Evolutionary conservation across 306 rosid species (phyloP), one percentile per base, ranked within the genome.

Genomic region (Citrullus colocynthis): DNA sequence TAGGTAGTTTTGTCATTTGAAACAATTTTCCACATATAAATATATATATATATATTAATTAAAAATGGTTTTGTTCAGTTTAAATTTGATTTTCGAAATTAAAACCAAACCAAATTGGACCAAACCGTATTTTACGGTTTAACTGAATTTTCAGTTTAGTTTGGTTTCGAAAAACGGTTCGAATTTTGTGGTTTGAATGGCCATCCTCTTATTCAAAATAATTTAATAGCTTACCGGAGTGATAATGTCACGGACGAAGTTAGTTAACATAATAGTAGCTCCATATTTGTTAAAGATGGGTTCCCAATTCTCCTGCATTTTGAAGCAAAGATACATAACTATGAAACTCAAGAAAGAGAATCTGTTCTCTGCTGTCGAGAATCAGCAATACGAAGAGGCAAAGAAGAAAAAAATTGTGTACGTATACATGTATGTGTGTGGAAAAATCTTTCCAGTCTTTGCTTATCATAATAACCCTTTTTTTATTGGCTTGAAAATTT

Each of bases 221-320:
- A 78, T 14, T 30, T 44, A 74, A 66, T 61, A 84, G 75, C 90
- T 78, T 87, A 88, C 89, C 84, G 54, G 82, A 24, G 90, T 79
- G 75, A 88, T 79, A 58, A 85, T 84, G 63, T 21, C 11, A 63
- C 8, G 71, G 36, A 88, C 60, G 78, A 89, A 89, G 74, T 39
- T 45, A 41, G 88, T 79, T 58, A 91, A 90, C 42, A 88, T 79
- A 60, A 85, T 20, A n/a, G 82, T 88, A 69, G 61, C 80, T 45
- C 91, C 92, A 79, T 84, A 88, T 80, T 85, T 91, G 74, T 73
- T 72, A 42, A 88, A 80, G 73, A 91, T 88, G 76, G 79, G 77
- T 30, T 85, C 97, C 96, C 89, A 88, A 18, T 91, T 91, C 61
- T 85, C 91, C 93, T 91, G 89, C 89, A 75, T 75, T 83, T 77